Evolutionary conservation across 2,329 filamentous ascomycete genomes (phyloP), one percentile per base, ranked within the genome.

Genomic region (Hymenoscyphus scutula): DNA sequence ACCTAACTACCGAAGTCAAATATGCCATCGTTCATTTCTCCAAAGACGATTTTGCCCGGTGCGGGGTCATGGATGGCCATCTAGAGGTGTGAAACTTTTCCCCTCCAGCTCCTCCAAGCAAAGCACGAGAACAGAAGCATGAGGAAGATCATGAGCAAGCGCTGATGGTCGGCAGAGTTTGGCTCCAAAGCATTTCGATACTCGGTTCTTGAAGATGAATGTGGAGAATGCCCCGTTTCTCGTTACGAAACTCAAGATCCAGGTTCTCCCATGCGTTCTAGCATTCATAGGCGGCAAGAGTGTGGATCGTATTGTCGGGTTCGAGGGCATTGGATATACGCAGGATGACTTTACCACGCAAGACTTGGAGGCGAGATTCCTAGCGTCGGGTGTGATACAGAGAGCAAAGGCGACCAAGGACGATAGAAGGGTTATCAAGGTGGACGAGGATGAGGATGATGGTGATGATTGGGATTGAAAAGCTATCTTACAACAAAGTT

Each of bases 161-260:
- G 56, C 41, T 58, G 23, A 58, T 51, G 27, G 59, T 57, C 25
- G n/a, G 34, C 29, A 81, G 78, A 71, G 74, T 11, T 75, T 86
- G 48, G 82, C 83, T 1, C 77, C 78, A 19, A 82, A 82, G 63
- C 84, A 86, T 70, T 83, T 83, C 65, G 83, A 86, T 68, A 84
- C 84, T 2, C 76, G 83, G 19, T 82, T 86, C 60, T 73, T 85
- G 19, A 80, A 78, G 64, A 84, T 86, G 70, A 82, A 84, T 65
- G 84, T 86, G 37, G 82, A 85, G 61, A 84, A 86, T 63, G 82
- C 82, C 5, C 82, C 84, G 1, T 86, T 85, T 64, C 73, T 86
- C 59, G 82, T 85, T 29, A 81, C 81, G 3, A 84, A 82, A 68
- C 73, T 86, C 32, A 82, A 82, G 41, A 76, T 86, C 19, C 79